phyloP scores from a whole-genome alignment of 2,329 filamentous ascomycete species.

The Tolypocladium guangdongense region DNA sequence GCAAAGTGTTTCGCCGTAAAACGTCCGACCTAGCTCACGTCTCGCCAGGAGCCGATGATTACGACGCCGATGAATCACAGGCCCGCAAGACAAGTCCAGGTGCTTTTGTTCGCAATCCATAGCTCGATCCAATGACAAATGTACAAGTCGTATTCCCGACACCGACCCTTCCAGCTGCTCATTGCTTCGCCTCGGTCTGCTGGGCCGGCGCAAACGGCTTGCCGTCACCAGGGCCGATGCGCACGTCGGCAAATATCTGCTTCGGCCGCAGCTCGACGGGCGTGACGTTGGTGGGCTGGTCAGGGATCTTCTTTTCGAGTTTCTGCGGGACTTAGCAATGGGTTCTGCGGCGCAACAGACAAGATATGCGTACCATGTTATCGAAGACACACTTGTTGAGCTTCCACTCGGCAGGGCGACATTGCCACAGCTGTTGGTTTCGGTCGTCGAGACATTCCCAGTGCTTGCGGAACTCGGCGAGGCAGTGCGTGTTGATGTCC shows the following conservation, averaged over 20 bases:
- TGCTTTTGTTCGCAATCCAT: background rate
- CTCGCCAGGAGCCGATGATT: background rate
- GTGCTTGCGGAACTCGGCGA: slow-evolving; percentile 83
- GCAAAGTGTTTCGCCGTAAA: background rate
- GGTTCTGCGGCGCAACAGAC: too few relatives aligned
- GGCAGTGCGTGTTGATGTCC: slow-evolving; percentile 91
- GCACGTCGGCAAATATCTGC: slow-evolving; percentile 50
- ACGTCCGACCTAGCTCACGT: background rate
- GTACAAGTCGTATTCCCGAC: slow-evolving; percentile 13
- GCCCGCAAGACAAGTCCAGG: background rate
- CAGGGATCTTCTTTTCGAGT: slow-evolving; percentile 71
- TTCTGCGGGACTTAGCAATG: slow-evolving; percentile 38
- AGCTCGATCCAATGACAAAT: slow-evolving; percentile 19
- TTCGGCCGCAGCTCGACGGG: slow-evolving; percentile 63
- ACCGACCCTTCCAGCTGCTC: slow-evolving; percentile 3
- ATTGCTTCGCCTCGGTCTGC: slow-evolving; percentile 25
- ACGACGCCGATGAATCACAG: background rate
- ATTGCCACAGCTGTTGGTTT: slow-evolving; percentile 97
- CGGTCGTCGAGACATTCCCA: slow-evolving; percentile 95
- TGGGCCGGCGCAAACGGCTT: slow-evolving; percentile 28
- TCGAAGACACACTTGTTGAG: slow-evolving; percentile 94
- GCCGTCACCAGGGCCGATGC: slow-evolving; percentile 29
- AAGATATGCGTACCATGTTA: slow-evolving; percentile 62
- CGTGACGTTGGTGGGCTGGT: slow-evolving; percentile 55
- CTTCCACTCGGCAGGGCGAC: slow-evolving; percentile 75